phyloP scores from a whole-genome alignment of 2,329 filamentous ascomycete genomes.

The Pseudonectria foliicola region DNA sequence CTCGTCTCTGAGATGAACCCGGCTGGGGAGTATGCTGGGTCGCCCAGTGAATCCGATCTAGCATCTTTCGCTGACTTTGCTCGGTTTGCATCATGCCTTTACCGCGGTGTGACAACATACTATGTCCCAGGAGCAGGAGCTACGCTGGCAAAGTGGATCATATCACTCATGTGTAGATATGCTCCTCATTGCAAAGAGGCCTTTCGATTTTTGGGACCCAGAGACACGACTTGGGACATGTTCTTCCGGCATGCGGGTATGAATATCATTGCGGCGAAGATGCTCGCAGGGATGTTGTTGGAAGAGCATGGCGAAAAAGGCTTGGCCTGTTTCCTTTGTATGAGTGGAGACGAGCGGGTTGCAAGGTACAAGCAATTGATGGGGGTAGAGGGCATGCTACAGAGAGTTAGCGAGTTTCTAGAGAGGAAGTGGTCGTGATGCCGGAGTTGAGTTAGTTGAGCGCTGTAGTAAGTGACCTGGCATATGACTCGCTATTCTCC shows the following conservation, averaged over 20 bases:
- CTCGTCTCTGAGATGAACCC: conserved; percentile 53
- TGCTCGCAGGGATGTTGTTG: conserved; percentile 21
- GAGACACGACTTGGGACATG: conserved; percentile 34
- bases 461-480: too few relatives aligned
- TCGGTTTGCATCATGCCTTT: conserved; percentile 38
- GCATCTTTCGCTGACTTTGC: conserved; percentile 43
- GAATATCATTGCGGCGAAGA: conserved; percentile 31
- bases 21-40: conserved; percentile 33
- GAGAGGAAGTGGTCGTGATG: conserved; percentile 8
- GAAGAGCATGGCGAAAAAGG: conserved; percentile 20
- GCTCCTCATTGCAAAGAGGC: conserved; percentile 19
- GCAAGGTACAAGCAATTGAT: conserved; percentile 20
- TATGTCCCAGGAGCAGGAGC: conserved; percentile 44
- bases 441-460: not conserved
- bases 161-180: conserved; percentile 43
- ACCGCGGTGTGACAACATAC: conserved; percentile 31
- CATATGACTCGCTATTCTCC: too few relatives aligned
- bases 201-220: conserved; percentile 28
- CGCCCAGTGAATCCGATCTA: conserved; percentile 34
- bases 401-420: conserved; percentile 7
- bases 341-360: conserved; percentile 20
- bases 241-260: conserved; percentile 30
- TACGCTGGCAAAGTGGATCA: conserved; percentile 48
- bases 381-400: conserved; percentile 19
- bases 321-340: conserved; percentile 24